These are phyloP conservation scores for Entonaema liquescens DNA, from an alignment of 495 filamentous ascomycete species.

Conservation along the genomic window DNA sequence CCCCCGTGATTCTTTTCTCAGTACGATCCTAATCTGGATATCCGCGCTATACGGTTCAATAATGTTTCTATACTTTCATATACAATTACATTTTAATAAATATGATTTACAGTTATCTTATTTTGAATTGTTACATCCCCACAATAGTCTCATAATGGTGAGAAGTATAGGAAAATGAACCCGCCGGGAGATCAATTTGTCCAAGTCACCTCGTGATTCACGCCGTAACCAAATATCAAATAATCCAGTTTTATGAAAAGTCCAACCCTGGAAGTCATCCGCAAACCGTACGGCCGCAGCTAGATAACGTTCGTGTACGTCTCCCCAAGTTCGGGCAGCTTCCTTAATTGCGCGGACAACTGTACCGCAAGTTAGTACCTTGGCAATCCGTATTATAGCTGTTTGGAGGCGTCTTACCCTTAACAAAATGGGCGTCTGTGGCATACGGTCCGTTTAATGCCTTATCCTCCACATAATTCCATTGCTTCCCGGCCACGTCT, in stretches of 20 bases:
- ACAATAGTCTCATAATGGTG: neutral
- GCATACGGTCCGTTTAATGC: slow-evolving; percentile 70
- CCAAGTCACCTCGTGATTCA: slow-evolving; percentile 4
- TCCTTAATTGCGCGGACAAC: slow-evolving; percentile 78
- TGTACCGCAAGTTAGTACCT: slow-evolving; percentile 37
- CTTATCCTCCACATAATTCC: slow-evolving; percentile 76
- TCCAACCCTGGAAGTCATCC: slow-evolving; percentile 82
- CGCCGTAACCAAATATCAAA: neutral
- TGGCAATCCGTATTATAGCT: neutral
- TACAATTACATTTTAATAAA: neutral
- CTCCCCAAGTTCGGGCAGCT: slow-evolving; percentile 82
- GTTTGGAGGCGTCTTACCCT: slow-evolving; percentile 56
- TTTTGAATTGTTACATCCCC: neutral
- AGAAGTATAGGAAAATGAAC: neutral
- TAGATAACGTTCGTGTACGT: slow-evolving; percentile 77
- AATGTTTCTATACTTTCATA: neutral
- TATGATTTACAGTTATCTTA: neutral
- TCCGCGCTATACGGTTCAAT: neutral
- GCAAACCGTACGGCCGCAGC: slow-evolving; percentile 82
- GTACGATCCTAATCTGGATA: too few species aligned
- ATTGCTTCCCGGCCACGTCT: slow-evolving; percentile 70
- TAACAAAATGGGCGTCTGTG: slow-evolving; percentile 83
- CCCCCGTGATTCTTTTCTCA: too few species aligned
- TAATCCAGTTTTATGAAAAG: slow-evolving; percentile 23
- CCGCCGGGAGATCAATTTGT: slow-evolving; percentile 8